Base-by-base conservation (phyloP, 1,139 yeast species). In the Lodderomyces beijingensis region DNA sequence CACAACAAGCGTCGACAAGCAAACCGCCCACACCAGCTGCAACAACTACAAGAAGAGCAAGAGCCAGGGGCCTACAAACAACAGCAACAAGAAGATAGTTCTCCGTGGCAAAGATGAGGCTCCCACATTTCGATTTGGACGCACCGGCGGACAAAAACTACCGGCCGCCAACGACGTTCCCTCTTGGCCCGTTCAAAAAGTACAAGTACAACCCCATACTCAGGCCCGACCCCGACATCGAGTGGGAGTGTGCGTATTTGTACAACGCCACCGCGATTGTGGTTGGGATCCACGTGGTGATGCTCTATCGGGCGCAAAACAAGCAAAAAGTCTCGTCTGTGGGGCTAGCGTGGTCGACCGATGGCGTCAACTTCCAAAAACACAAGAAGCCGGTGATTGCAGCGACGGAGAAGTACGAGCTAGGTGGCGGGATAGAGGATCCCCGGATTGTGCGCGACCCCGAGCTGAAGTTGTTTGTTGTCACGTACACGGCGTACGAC, bases 231-330 rank as follows among this genome's bases (percentile, higher is more conserved):
- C 71, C 70, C 6, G 49, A 52, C 6, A 41, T 54, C 28, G 70
- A 64, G 27, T 66, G 62, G 41, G 73, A 66, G 41, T 53, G 58
- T 40, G 63, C 65, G 3, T 65, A 62, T 40, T 44, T 66, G 32
- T 67, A 66, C 43, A 67, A 67, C 46, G 73, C 73, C 21, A 51
- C 69, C 1, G 73, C 73, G 3, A 65, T 67, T 12, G 73, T 66
- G 17, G 49, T 65, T 5, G 70, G 61, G 30, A 59, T 59, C 31
- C 51, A 49, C 37, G 70, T 67, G 8, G 62, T 49, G 37, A 46
- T 67, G 36, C 48, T 67, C 18, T 66, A 66, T 40, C 44, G 73
- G 14, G 73, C 72, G 15, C 73, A 67, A 41, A 62, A 62, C 44
- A 47, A 44, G 23, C 53, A 55, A 10, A 59, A 57, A 38, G 49